These are phyloP conservation scores for Polytrichum commune DNA, from an alignment of 225 moss, liverwort and hornwort species.

Conservation along the genomic window DNA sequence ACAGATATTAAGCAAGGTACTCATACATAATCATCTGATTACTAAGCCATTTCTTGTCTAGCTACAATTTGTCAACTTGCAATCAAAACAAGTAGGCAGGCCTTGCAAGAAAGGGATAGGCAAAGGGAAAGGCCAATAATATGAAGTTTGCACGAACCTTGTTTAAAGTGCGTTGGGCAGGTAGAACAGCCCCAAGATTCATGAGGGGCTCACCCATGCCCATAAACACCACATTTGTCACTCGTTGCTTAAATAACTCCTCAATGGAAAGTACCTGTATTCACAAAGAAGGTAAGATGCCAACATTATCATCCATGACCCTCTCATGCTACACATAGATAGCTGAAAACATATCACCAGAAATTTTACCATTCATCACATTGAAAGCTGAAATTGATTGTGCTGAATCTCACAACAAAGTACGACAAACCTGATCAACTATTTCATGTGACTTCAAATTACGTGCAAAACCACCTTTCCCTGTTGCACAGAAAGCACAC, in stretches of 20 bases:
- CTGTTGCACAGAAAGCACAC: constrained; percentile 97
- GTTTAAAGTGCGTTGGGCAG: constrained; percentile 75
- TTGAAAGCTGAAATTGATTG: no score
- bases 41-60: no score
- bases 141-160: constrained; percentile 45
- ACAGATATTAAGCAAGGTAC: constrained; percentile 1
- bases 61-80: no score
- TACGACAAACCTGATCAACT: constrained; percentile 76
- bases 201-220: constrained; percentile 99
- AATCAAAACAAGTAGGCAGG: no score
- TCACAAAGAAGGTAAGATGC: neutral
- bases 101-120: no score
- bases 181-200: constrained; percentile 73
- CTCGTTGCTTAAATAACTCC: constrained; percentile 79
- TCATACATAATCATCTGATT: no score
- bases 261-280: constrained; percentile 86
- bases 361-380: no score
- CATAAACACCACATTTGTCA: constrained; percentile 97
- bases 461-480: constrained; percentile 95
- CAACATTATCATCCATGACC: neutral
- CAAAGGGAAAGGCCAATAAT: neutral
- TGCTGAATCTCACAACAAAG: neutral
- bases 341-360: no score
- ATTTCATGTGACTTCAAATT: constrained; percentile 93
- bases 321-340: no score